Base-by-base conservation (phyloP, 768 basidiomycete genomes). In the Hemileccinum impolitum region DNA sequence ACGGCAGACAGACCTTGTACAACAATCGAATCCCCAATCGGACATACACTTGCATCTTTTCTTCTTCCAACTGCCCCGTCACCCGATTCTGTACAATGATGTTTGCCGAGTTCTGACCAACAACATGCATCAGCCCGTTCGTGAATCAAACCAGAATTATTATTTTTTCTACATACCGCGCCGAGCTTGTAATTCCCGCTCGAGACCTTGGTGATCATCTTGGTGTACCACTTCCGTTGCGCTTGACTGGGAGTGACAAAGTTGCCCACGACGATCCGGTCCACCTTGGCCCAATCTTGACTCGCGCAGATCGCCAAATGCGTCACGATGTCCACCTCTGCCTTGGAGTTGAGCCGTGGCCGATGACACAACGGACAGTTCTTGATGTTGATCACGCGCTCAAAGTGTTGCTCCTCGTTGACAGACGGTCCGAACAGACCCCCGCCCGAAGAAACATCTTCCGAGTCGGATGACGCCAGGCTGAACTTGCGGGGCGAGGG, bases 1-100 rank as follows among this genome's bases (percentile, higher is more conserved):
- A 36, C 21, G 32, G 6, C 15, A 15, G 18, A 60, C 64, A 10
- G 53, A 77, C 83, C 78, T 89, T 90, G 76, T 98, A 99, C 51
- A 97, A 65, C 49, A 99, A 62, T 23, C 95, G 76, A 60, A 99
- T 99, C 3, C 95, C 95, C 14, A 99, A 70, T 34, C 94, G 74
- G 0, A 97, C 92, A 63, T 96, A 97, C 12, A 84, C 83, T 61
- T 94, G 87, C 93, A 97, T 99, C 75, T 97, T 98, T 72, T 98
- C 95, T 70, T 99, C 95, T 63, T 94, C 88, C 49, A 98, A 65
- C 65, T 91, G 89, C 0, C 95, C 95, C 0, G 91, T 94, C 66
- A 82, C 68, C 13, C 95, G 78, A 64, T 97, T 94, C 71, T 98
- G 95, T 1, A 99, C 94, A 50, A 97, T 92, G 56, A 99, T 96